Conservation (phyloP, 1,139 yeast genomes). For the Zhuliangozyma blackwelliae region DNA sequence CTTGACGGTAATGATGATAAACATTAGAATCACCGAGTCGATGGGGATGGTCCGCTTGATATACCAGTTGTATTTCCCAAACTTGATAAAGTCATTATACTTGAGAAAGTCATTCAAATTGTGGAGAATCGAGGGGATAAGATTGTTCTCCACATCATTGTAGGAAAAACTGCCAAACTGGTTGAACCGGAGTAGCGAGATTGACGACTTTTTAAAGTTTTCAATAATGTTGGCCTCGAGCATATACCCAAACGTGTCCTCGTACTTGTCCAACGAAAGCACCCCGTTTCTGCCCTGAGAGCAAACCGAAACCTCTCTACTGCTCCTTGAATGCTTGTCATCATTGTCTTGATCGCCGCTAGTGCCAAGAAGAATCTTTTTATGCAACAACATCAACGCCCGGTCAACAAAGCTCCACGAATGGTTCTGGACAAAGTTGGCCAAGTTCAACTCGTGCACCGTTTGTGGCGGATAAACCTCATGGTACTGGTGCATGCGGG, state of each 20-base stretch:
- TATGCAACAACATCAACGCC: slow-evolving; percentile 51
- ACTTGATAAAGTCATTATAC: slow-evolving; percentile 44
- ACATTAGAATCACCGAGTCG: slow-evolving; percentile 53
- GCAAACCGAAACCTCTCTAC: background rate
- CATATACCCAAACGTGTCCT: slow-evolving; percentile 40
- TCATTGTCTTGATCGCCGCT: slow-evolving; percentile 10
- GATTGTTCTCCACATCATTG: slow-evolving; percentile 47
- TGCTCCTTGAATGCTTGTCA: background rate
- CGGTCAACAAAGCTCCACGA: slow-evolving; percentile 55
- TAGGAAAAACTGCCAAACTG: slow-evolving; percentile 38
- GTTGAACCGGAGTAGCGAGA: slow-evolving; percentile 33
- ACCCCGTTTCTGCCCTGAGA: slow-evolving; percentile 15
- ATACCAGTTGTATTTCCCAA: slow-evolving; percentile 57
- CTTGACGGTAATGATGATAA: slow-evolving; percentile 51
- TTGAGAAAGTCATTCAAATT: slow-evolving; percentile 51
- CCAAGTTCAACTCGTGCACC: slow-evolving; percentile 41
- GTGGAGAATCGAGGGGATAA: slow-evolving; percentile 56
- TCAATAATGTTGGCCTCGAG: slow-evolving; percentile 36
- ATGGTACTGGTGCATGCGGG: slow-evolving; percentile 21
- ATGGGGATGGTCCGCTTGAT: slow-evolving; percentile 55
- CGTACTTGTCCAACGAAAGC: slow-evolving; percentile 34
- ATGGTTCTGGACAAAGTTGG: slow-evolving; percentile 46
- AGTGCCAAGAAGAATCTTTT: slow-evolving; percentile 43
- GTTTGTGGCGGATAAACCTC: slow-evolving; percentile 25
- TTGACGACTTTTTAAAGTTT: slow-evolving; percentile 33